Evolutionary conservation across 345 rosid genomes (phyloP), one percentile per base, ranked within the genome.

Genomic region (Erodium maritimum): DNA sequence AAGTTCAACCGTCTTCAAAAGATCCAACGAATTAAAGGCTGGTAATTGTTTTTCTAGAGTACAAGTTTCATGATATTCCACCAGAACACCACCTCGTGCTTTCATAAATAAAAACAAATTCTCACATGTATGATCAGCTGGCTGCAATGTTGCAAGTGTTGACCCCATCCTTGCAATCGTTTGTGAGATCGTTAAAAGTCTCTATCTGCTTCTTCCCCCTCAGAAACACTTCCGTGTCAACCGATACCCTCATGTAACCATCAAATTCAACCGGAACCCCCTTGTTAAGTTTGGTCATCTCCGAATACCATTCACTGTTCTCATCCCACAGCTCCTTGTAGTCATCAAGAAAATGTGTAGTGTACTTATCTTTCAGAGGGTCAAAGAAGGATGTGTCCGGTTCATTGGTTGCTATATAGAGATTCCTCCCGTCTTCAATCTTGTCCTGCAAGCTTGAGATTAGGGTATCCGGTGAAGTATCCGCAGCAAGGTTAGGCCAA

Each of bases 191-290:
- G 11, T 86, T 85, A 78, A 89, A 89, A 23, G 96, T 89, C 68
- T 91, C 90, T 24, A 88, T 71, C 82, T 88, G 98, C 80, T 81
- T 91, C 78, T 88, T 91, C 54, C 93, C 98, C 65, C 98, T 83
- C 73, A 91, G 69, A 80, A 91, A 88, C 45, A 91, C 88, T 78
- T 91, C 93, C 2, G 98, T 86, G 62, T 86, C 96, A 2, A 88
- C 85, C 29, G 90, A 86, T 13, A 71, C 88, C 58, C 86, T 86
- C 96, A 88, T 88, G 75, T 91, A 91, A 34, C 95, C 95, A 23
- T 91, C 98, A 52, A 91, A 88, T 62, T 91, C 91, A 0, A 91
- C 95, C 0, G 93, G 89, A 59, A 72, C 76, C 2, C 88, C 96
- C 25, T 81, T 80, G 72, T 85, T 86, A 18, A 93, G 99, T 71